Evolutionary conservation across 2,329 filamentous ascomycete genomes (phyloP), one percentile per base, ranked within the genome.

Genomic region (Celoporthe dispersa): DNA sequence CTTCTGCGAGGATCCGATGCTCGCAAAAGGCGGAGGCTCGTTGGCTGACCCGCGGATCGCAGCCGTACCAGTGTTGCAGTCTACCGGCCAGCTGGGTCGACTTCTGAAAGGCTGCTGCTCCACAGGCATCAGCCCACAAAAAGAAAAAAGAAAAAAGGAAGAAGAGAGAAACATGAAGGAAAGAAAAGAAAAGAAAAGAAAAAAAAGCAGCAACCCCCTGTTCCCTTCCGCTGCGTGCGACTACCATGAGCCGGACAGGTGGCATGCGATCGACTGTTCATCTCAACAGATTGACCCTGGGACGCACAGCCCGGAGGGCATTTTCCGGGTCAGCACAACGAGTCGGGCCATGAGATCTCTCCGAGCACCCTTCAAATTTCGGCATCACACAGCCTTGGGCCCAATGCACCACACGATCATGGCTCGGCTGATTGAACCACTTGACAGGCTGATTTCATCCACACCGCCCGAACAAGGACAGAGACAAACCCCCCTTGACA

Each of bases 401-500:
- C n/a, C n/a, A n/a, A n/a, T n/a, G n/a, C n/a, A n/a, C n/a, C n/a
- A n/a, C n/a, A n/a, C n/a, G 62, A 60, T 55, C 35, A 62, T 48
- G 69, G 69, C 66, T 71, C 79, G 44, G 78, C 78, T 25, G 73
- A 73, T 68, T 74, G 73, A 55, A 70, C 74, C 39, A 73, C 68
- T 22, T 19, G 75, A 77, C 70, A 75, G 73, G 41, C 75, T 79
- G 19, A 72, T 73, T 37, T 78, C 79, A 28, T 77, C 77, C 28
- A 76, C 77, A 60, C 75, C 76, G 22, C 68, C 77, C 39, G 76
- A 79, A 37, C 33, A 37, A 12, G 35, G 35, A 11, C 55, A 59
- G 55, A 59, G 25, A 22, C 28, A 33, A 53, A 25, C n/a, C n/a
- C n/a, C 48, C 48, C 22, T 53, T 53, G 48, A 53, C 9, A 53